A percentile compares a stretch with the other conserved stretches of the same genome.
These are phyloP conservation scores for Peronosclerospora sorghi DNA, from an alignment of 352 stramenopile genomes.

Conservation along the genomic window DNA sequence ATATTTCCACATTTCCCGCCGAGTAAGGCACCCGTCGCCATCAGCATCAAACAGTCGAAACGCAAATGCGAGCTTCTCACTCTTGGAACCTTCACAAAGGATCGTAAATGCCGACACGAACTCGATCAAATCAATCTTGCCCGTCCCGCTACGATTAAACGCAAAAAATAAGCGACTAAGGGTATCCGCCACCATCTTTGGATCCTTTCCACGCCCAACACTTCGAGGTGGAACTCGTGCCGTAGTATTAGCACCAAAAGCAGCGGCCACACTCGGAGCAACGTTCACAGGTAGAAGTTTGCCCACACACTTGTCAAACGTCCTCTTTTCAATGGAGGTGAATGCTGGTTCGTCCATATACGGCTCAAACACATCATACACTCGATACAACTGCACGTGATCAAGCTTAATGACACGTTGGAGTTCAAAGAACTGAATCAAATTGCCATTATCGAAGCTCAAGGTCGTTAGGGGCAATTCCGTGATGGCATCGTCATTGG, in stretches of 20 bases:
- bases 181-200: conserved; percentile 67
- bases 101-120: conserved; percentile 91
- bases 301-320: conserved; percentile 61
- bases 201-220: conserved; percentile 51
- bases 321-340: conserved; percentile 68
- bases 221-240: conserved; percentile 44
- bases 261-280: conserved; percentile 36
- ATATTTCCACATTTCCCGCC: conserved; percentile 88
- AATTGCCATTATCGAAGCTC: conserved; percentile 73
- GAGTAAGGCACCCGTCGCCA: conserved; percentile 81
- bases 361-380: conserved; percentile 67
- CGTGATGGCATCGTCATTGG: conserved; percentile 42
- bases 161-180: conserved; percentile 77
- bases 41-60: conserved; percentile 88
- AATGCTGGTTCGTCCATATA: conserved; percentile 43
- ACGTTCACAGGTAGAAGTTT: conserved; percentile 47
- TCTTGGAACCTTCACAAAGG: conserved; percentile 92
- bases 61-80: conserved; percentile 88
- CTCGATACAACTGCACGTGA: conserved; percentile 46
- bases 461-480: conserved; percentile 59
- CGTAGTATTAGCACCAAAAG: conserved; percentile 55
- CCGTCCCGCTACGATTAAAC: conserved; percentile 75
- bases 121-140: conserved; percentile 80
- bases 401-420: conserved; percentile 66
- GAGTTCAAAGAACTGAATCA: conserved; percentile 75